phyloP scores from a whole-genome alignment of 306 rosid genomes.

The Cucurbita moschata region DNA sequence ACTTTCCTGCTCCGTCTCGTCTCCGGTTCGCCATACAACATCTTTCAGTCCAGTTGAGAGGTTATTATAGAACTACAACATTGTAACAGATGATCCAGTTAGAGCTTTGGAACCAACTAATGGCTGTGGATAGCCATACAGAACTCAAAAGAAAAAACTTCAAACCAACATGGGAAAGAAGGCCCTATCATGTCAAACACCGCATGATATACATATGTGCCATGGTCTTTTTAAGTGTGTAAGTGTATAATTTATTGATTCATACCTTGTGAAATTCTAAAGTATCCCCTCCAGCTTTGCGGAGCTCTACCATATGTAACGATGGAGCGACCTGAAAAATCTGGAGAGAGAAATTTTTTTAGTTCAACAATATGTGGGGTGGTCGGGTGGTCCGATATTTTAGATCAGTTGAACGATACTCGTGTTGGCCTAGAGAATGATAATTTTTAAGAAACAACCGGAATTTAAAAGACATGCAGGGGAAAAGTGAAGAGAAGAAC shows the following conservation, averaged over 20 bases:
- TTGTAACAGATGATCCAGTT: neutral
- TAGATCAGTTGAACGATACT: neutral
- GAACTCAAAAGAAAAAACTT: neutral
- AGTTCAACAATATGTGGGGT: neutral
- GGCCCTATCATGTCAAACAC: neutral
- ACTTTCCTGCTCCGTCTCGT: conserved; percentile 40
- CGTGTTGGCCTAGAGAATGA: neutral
- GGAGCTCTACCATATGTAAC: conserved; percentile 80
- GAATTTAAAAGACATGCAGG: neutral
- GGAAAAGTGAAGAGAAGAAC: conserved; percentile 18
- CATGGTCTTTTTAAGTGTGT: neutral
- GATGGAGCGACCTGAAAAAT: conserved; percentile 90
- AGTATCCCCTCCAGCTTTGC: conserved; percentile 84
- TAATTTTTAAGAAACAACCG: neutral
- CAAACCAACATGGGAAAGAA: neutral
- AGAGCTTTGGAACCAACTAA: neutral
- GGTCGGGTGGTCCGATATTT: neutral
- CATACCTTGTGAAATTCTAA: conserved; percentile 79
- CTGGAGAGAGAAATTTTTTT: conserved; percentile 19
- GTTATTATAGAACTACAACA: conserved; percentile 64
- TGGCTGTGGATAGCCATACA: neutral
- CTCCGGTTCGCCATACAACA: conserved; percentile 67
- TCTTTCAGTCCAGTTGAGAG: conserved; percentile 74
- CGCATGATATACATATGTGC: neutral
- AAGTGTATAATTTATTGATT: neutral